These are phyloP conservation scores for Penicillium salamii DNA, from an alignment of 495 filamentous ascomycete species.

Conservation along the genomic window DNA sequence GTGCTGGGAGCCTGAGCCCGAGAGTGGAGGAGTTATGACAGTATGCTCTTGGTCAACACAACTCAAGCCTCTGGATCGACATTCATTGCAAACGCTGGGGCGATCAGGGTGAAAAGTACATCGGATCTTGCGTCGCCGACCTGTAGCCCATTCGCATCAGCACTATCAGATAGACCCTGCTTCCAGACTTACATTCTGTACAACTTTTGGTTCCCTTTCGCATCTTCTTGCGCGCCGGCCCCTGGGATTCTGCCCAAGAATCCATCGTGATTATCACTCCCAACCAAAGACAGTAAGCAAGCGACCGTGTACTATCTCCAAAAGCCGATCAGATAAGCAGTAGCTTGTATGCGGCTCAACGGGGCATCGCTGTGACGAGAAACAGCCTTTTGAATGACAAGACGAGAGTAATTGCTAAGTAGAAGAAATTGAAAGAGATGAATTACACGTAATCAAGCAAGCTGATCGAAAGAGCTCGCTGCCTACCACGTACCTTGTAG, in stretches of 20 bases:
- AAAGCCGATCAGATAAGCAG: neutral
- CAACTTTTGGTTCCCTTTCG: slow-evolving; percentile 42
- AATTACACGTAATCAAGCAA: neutral
- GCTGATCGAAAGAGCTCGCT: no score
- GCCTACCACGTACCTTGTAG: no score
- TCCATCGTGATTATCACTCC: slow-evolving; percentile 9
- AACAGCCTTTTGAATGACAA: neutral
- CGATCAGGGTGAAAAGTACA: slow-evolving; percentile 32
- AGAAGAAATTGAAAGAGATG: neutral
- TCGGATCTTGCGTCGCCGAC: slow-evolving; percentile 41
- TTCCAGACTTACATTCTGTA: slow-evolving; percentile 30
- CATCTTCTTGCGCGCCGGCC: slow-evolving; percentile 37
- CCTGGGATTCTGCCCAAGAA: slow-evolving; percentile 17
- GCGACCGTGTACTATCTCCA: no score
- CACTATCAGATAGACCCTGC: neutral
- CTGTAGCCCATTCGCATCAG: slow-evolving; percentile 12
- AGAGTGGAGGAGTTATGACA: neutral
- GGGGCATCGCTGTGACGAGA: neutral
- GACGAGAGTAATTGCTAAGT: no score
- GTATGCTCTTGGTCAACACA: slow-evolving; percentile 35
- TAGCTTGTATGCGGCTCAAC: neutral
- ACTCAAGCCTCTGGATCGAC: slow-evolving; percentile 28
- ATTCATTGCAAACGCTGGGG: slow-evolving; percentile 35
- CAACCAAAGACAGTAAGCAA: no score
- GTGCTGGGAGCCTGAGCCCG: slow-evolving; percentile 3